Base-by-base conservation (phyloP, 441 rosid species). In the Erodium chrysanthum region DNA sequence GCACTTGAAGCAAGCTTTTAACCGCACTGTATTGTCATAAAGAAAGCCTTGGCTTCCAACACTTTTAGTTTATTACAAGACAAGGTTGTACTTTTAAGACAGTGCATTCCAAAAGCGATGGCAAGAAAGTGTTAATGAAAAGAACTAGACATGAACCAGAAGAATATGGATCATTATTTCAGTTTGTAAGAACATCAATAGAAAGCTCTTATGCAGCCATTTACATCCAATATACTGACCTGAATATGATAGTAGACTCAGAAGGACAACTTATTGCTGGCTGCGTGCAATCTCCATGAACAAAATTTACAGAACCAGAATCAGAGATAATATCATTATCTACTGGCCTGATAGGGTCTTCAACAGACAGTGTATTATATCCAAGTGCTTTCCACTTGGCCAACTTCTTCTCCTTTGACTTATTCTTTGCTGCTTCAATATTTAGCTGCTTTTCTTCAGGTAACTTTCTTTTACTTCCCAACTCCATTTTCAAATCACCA, bases 211-310 rank as follows among this genome's bases (percentile, higher is more conserved):
- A n/a, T 17, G 44, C 42, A 50, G 14, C 68, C 21, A 54, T 33
- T 15, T 56, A 29, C 21, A 21, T 15, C 14, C 23, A 62, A 64
- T 40, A 18, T 9, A 70, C 75, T 21, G 71, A 90, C 98, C 98
- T 90, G 80, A 92, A 84, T 80, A 92, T 83, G 77, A 92, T 58
- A 48, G 91, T 72, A 66, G 94, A 86, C 80, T 87, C 90, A 64
- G 86, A 82, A 14, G 76, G 82, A 81, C 87, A 82, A 68, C 76
- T 77, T 70, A 81, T 82, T 68, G 80, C 76, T 74, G 96, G 94
- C 35, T 82, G 81, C 0, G 96, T 88, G 75, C 98, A 92, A 82
- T 90, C 94, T 70, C 98, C 96, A 72, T 82, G 82, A 68, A 88
- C 90, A 79, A 87, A 86, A 44, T 84, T 77, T 71, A 90, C 86